Percentiles rank a stretch among this genome's conserved stretches.
Evolutionary conservation across 2,329 filamentous ascomycete genomes (phyloP).

Genomic region (Zasmidium cellare): DNA sequence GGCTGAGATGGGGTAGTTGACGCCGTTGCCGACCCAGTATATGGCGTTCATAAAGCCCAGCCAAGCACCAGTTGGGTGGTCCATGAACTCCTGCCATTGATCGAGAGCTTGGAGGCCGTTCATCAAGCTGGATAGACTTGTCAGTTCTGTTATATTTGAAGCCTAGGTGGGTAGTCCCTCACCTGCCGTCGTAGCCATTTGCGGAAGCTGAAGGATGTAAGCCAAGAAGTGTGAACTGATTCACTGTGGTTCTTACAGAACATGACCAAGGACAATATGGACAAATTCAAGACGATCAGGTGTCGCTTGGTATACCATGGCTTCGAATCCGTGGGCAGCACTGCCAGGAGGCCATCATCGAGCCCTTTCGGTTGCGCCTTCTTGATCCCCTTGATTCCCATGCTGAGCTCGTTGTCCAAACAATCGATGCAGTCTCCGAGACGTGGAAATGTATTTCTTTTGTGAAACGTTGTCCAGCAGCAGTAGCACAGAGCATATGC

Average conservation of each 20-base stretch:
- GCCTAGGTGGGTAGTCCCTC: background rate
- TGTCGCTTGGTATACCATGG: slow-evolving; percentile 47
- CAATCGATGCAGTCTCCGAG: too few relatives aligned
- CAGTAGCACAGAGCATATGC: too few relatives aligned
- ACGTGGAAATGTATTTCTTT: too few relatives aligned
- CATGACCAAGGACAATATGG: slow-evolving; percentile 44
- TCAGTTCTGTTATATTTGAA: background rate
- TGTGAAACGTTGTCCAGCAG: too few relatives aligned
- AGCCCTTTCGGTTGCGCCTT: slow-evolving; percentile 9
- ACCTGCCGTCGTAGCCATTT: slow-evolving; percentile 45
- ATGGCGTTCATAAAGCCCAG: slow-evolving; percentile 42
- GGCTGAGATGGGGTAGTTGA: slow-evolving; percentile 39
- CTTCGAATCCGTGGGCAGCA: slow-evolving; percentile 43
- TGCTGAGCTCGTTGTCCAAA: too few relatives aligned
- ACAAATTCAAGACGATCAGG: slow-evolving; percentile 46
- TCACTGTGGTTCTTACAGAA: too few relatives aligned
- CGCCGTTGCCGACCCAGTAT: slow-evolving; percentile 42
- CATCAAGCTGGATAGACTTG: slow-evolving; percentile 34
- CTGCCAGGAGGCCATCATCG: slow-evolving; percentile 21
- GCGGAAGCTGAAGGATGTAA: slow-evolving; percentile 38
- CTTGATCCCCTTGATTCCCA: background rate
- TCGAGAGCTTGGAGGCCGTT: slow-evolving; percentile 41
- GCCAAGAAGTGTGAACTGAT: slow-evolving; percentile 3
- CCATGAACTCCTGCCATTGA: slow-evolving; percentile 45
- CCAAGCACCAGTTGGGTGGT: slow-evolving; percentile 37